Percentiles rank a stretch among this genome's conserved stretches.
Evolutionary conservation across 345 rosid genomes (phyloP).

Genomic region (Arabis hirsuta): DNA sequence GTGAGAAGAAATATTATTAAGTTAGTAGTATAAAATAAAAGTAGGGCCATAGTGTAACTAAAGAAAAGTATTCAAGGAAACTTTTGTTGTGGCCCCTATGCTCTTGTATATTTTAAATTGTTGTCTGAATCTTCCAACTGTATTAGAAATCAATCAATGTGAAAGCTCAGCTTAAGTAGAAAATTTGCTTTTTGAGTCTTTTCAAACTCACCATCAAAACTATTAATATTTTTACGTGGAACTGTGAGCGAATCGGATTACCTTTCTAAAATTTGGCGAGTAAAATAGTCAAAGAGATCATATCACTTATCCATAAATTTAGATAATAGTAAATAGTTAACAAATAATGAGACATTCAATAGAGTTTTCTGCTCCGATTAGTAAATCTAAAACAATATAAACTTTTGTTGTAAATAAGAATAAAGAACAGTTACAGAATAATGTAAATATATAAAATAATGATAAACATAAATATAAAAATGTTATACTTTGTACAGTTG

Average conservation of each 20-base stretch:
- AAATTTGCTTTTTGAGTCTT: neutral
- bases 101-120: neutral
- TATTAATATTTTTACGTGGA: neutral
- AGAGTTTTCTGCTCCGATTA: too few relatives aligned
- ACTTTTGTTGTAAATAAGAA: too few relatives aligned
- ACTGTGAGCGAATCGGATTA: neutral
- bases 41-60: neutral
- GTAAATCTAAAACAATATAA: too few relatives aligned
- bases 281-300: neutral
- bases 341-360: too few relatives aligned
- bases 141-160: slow-evolving; percentile 11
- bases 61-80: slow-evolving; percentile 10
- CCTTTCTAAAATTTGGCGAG: neutral
- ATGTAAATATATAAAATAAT: too few relatives aligned
- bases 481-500: too few relatives aligned
- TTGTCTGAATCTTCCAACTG: slow-evolving; percentile 19
- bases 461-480: too few relatives aligned
- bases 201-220: neutral
- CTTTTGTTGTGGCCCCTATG: slow-evolving; percentile 23
- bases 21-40: neutral
- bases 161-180: slow-evolving; percentile 1
- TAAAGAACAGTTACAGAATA: too few relatives aligned
- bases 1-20: neutral
- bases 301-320: neutral
- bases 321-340: too few relatives aligned